A percentile compares a stretch with the other conserved stretches of the same genome.
Conservation (phyloP, 352 stramenopile genomes). For the Phytophthora podocarpi region DNA sequence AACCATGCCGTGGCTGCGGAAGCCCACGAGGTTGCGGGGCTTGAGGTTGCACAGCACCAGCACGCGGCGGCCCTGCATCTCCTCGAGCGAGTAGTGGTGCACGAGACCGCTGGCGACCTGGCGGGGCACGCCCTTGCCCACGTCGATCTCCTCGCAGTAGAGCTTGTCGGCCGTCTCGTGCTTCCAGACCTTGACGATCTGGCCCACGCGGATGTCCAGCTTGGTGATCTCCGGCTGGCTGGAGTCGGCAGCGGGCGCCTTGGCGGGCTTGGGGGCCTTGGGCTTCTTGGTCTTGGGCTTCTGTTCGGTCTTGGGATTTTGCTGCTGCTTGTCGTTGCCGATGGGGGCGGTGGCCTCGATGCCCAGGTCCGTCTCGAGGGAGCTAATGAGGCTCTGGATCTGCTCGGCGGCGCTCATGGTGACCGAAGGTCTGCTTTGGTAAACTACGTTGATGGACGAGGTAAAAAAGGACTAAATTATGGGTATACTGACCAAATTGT, state of each 20-base stretch:
- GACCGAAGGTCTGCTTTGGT: not conserved
- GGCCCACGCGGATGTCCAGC: constrained; percentile 91
- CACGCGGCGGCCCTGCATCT: constrained; percentile 86
- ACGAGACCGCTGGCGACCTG: constrained; percentile 89
- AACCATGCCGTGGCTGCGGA: constrained; percentile 93
- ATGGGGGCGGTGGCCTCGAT: constrained; percentile 71
- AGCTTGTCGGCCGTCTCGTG: constrained; percentile 92
- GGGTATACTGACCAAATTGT: too few relatives aligned
- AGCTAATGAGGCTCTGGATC: constrained; percentile 69
- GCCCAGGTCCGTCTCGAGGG: constrained; percentile 76
- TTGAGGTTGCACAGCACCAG: constrained; percentile 94
- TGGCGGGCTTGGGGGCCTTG: constrained; percentile 60
- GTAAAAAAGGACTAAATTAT: constrained; percentile 1
- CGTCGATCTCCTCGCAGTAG: constrained; percentile 93
- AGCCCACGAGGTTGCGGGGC: constrained; percentile 88
- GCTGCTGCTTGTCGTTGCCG: constrained; percentile 30
- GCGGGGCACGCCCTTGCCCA: constrained; percentile 86
- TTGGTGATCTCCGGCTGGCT: constrained; percentile 91
- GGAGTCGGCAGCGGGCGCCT: constrained; percentile 39
- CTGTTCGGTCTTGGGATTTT: constrained; percentile 36
- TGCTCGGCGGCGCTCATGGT: constrained; percentile 55
- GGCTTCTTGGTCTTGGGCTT: constrained; percentile 46
- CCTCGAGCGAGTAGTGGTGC: constrained; percentile 85
- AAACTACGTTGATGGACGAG: constrained; percentile 12
- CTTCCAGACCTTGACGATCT: constrained; percentile 93